These are phyloP conservation scores for Rhodamnia argentea DNA, from an alignment of 345 rosid genomes.

Conservation along the genomic window DNA sequence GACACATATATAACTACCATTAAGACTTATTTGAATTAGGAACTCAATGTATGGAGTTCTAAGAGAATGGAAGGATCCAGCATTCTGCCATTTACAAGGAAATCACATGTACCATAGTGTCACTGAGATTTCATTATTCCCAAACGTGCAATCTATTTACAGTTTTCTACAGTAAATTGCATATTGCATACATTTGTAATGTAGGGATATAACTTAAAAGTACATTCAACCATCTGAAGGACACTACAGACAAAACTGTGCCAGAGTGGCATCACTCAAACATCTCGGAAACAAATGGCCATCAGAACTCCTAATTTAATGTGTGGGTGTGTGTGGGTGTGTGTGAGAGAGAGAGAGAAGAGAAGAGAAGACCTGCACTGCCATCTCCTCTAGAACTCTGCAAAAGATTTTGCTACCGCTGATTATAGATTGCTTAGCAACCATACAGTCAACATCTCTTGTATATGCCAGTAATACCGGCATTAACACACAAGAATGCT, in stretches of 20 bases:
- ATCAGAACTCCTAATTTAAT: not conserved
- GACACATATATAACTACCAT: not conserved
- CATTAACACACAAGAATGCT: constrained; percentile 39
- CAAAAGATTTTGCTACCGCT: constrained; percentile 54
- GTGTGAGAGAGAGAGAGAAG: not conserved
- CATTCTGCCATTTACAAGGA: not conserved
- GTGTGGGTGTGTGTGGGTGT: not conserved
- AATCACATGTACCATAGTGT: not conserved
- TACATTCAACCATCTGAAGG: not conserved
- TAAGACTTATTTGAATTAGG: not conserved
- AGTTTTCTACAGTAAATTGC: not conserved
- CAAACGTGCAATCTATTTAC: not conserved
- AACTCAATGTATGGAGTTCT: not conserved
- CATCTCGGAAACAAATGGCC: not conserved
- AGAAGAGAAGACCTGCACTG: constrained; percentile 47
- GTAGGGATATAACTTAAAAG: not conserved
- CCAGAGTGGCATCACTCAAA: not conserved
- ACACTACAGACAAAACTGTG: not conserved
- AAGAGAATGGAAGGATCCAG: not conserved
- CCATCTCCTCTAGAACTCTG: constrained; percentile 61
- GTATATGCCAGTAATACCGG: constrained; percentile 49
- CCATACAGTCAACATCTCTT: constrained; percentile 47
- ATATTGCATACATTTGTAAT: not conserved
- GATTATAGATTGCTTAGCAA: constrained; percentile 59
- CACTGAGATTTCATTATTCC: not conserved